Base-by-base conservation (phyloP, 331 rosid genomes). In the Prunus yedoensis region DNA sequence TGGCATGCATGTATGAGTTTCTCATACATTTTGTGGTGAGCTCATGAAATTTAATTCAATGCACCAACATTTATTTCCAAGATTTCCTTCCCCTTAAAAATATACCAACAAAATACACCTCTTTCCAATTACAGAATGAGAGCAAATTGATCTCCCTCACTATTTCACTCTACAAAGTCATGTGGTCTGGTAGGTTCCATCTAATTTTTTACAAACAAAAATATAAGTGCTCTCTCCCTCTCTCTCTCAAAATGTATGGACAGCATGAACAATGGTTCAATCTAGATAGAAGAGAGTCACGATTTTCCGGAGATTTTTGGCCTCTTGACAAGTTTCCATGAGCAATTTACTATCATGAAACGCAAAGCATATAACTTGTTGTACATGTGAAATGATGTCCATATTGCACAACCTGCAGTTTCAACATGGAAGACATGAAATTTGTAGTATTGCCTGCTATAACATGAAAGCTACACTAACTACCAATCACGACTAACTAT, bases 291-390 rank as follows among this genome's bases (percentile, higher is more conserved):
- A 95, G 66, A 95, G 97, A 17, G 99, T 95, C 78, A 95, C 99
- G 65, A 95, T 95, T 86, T 95, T 95, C 28, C 99, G 88, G 56
- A 95, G 81, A 83, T 89, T 90, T 86, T 90, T 92, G 3, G 99
- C 99, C 82, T 95, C 99, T 81, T 87, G 99, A 86, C 99, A 95
- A 62, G 99, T 95, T 89, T 95, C 98, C 99, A 95, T 92, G 65
- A 95, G 96, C 91, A 95, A 87, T 84, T 82, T 88, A 85, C 98
- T 92, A 72, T 95, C 99, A 78, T 95, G 99, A 80, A 95, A 95
- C 16, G 98, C 99, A 78, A 95, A 95, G 90, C 99, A 95, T 76
- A 95, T 95, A 75, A 95, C 97, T 88, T 95, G 99, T 70, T 91
- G 99, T 77, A 95, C 99, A 25, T 88, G 96, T 20, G 96, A 87